phyloP scores from a whole-genome alignment of 768 basidiomycete species.

The Lactifluus subvellereus region DNA sequence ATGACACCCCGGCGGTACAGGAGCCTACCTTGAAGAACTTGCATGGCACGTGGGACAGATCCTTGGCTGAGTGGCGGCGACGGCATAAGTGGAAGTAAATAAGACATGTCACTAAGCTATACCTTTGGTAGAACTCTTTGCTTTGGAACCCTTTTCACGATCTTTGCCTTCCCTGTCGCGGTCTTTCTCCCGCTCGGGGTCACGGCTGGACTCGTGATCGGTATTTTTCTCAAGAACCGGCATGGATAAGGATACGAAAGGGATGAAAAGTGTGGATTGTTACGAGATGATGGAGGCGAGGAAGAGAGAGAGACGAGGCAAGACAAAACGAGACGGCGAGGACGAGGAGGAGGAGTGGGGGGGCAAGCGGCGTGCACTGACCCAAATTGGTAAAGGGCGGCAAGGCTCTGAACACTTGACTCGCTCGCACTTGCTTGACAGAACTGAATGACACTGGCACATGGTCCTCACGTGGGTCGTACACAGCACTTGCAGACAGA shows the following conservation, averaged over 20 bases:
- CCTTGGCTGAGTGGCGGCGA: slow-evolving; percentile 51
- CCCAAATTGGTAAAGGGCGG: slow-evolving; percentile 10
- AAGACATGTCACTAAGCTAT: slow-evolving; percentile 4
- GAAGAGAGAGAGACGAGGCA: slow-evolving; percentile 9
- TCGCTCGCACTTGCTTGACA: too few species aligned
- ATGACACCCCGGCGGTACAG: slow-evolving; percentile 89
- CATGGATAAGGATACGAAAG: slow-evolving; percentile 15
- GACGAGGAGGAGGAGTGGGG: slow-evolving; percentile 14
- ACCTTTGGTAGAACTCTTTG: slow-evolving; percentile 29
- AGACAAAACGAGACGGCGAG: not conserved
- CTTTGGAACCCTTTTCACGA: slow-evolving; percentile 25
- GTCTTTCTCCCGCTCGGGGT: slow-evolving; percentile 23
- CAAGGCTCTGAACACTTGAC: not conserved
- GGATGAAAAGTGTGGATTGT: not conserved
- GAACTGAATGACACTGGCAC: not conserved
- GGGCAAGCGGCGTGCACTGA: slow-evolving; percentile 15
- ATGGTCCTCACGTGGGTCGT: slow-evolving; percentile 11
- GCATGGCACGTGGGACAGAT: slow-evolving; percentile 94
- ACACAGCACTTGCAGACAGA: not conserved
- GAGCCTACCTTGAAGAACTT: slow-evolving; percentile 94
- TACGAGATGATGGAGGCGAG: not conserved
- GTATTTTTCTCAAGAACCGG: slow-evolving; percentile 24
- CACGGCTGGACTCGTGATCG: slow-evolving; percentile 22
- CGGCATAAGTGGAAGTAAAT: slow-evolving; percentile 10
- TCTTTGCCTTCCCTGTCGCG: slow-evolving; percentile 24